These are phyloP conservation scores for Lactifluus pinguis DNA, from an alignment of 768 basidiomycete genomes.

Conservation along the genomic window DNA sequence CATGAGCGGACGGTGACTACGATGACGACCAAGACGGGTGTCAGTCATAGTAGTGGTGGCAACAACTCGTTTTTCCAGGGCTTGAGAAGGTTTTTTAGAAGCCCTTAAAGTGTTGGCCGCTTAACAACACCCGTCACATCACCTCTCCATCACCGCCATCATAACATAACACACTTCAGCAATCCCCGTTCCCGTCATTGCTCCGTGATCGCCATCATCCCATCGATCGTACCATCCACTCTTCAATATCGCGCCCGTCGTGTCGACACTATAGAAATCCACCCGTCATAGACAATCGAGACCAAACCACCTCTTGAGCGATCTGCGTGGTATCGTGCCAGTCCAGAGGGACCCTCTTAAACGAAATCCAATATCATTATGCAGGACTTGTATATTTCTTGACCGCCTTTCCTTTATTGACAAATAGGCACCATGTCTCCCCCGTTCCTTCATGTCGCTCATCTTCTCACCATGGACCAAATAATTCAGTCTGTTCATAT, in stretches of 20 bases:
- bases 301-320: background rate
- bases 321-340: background rate
- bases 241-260: background rate
- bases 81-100: constrained; percentile 5
- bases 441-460: background rate
- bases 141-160: background rate
- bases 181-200: background rate
- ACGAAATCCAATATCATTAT: background rate
- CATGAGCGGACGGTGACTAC: background rate
- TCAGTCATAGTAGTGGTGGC: background rate
- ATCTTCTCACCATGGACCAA: background rate
- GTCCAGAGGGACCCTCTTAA: background rate
- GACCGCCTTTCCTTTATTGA: background rate
- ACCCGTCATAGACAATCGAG: background rate
- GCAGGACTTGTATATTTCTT: background rate
- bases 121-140: too few relatives aligned
- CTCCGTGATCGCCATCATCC: background rate
- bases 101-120: background rate
- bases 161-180: background rate
- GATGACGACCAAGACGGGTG: background rate
- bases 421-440: constrained; percentile 5
- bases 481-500: background rate
- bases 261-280: background rate
- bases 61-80: background rate
- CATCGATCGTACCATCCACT: background rate